Evolutionary conservation across 257 asterid species (phyloP).

Genomic region (Anisodus tanguticus): DNA sequence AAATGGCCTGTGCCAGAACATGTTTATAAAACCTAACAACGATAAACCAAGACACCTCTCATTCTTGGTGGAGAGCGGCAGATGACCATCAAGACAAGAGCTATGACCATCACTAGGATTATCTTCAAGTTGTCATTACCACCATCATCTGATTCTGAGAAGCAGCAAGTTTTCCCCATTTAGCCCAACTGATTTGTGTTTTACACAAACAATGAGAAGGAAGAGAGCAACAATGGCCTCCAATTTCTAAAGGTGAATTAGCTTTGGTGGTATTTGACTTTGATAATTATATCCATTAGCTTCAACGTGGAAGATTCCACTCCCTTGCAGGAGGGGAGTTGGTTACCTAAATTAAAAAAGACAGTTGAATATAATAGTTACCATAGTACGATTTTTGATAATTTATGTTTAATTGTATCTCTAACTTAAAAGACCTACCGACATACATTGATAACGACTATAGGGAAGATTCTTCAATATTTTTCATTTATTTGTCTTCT

Average conservation of each 20-base stretch:
- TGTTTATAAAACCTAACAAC: constrained; percentile 16
- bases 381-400: neutral
- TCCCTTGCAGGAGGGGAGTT: neutral
- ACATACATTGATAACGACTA: neutral
- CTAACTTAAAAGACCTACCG: neutral
- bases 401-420: neutral
- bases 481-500: neutral
- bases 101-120: constrained; percentile 38
- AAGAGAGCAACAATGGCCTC: neutral
- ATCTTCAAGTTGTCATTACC: constrained; percentile 30
- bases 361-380: neutral
- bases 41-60: constrained; percentile 33
- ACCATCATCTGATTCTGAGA: constrained; percentile 28
- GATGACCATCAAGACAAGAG: constrained; percentile 35
- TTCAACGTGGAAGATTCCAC: constrained; percentile 22
- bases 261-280: constrained; percentile 5
- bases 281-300: constrained; percentile 16
- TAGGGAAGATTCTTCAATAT: neutral
- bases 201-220: neutral
- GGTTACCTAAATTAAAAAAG: neutral
- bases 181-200: neutral
- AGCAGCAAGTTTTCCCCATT: constrained; percentile 51
- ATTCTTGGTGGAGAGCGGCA: constrained; percentile 37
- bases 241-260: neutral
- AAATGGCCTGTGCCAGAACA: neutral